Conservation (phyloP, 2,329 filamentous ascomycete species). For the Ramichloridium luteum region DNA sequence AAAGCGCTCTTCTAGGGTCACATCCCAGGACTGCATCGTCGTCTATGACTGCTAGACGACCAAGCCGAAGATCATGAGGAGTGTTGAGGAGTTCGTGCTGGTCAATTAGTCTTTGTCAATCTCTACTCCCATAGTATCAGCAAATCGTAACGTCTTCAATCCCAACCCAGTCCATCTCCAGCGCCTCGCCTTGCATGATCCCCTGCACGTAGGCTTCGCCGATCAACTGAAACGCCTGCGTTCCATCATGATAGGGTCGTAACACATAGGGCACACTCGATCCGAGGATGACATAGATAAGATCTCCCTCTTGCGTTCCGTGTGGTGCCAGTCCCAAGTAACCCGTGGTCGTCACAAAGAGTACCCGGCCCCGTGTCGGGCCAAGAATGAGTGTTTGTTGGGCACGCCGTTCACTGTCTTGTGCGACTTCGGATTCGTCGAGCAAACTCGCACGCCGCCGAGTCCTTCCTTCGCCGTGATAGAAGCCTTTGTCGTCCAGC, state of each 20-base stretch:
- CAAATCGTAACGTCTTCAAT: conserved; percentile 16
- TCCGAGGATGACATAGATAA: conserved; percentile 19
- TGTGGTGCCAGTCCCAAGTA: conserved; percentile 19
- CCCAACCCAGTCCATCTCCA: conserved; percentile 12
- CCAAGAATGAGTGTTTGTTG: conserved; percentile 18
- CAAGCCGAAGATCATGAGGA: too few relatives aligned
- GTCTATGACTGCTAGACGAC: too few relatives aligned
- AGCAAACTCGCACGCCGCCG: conserved; percentile 15
- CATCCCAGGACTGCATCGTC: too few relatives aligned
- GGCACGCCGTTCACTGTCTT: conserved; percentile 13
- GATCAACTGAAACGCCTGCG: conserved; percentile 18
- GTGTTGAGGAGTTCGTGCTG: too few relatives aligned
- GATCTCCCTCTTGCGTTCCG: conserved; percentile 18
- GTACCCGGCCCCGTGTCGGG: conserved; percentile 18
- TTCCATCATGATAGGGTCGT: conserved; percentile 8
- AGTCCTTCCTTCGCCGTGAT: conserved; percentile 8
- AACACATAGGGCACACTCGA: conserved; percentile 17
- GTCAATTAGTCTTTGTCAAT: too few relatives aligned
- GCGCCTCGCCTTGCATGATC: conserved; percentile 22
- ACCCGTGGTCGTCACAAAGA: conserved; percentile 18
- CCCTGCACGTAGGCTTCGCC: conserved; percentile 25
- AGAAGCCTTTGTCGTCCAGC: conserved; percentile 16
- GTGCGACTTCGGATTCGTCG: conserved; percentile 13
- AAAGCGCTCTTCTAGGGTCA: too few relatives aligned
- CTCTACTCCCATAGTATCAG: too few relatives aligned